These are phyloP conservation scores for Microbotryum silenes-acaulis DNA, from an alignment of 1,284 basidiomycete genomes.

Conservation along the genomic window DNA sequence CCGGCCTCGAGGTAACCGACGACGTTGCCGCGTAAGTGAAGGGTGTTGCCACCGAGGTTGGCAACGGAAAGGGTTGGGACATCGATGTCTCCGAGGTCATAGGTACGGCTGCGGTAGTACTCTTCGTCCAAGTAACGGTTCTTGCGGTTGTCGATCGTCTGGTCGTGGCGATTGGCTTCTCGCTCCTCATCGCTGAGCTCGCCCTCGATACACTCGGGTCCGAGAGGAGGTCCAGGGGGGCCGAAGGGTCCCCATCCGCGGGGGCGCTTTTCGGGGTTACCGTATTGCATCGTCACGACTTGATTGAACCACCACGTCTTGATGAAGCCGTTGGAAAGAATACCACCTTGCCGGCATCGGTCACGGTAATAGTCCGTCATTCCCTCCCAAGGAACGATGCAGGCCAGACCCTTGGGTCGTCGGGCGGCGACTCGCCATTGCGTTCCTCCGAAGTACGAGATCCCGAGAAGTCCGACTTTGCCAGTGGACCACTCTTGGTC, in stretches of 20 bases:
- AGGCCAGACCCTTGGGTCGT: slow-evolving; percentile 39
- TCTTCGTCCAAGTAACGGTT: slow-evolving; percentile 36
- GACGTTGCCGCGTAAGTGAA: slow-evolving; percentile 40
- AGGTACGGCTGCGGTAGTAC: slow-evolving; percentile 36
- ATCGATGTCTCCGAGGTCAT: slow-evolving; percentile 38
- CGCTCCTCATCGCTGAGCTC: slow-evolving; percentile 35
- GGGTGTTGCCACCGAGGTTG: slow-evolving; percentile 39
- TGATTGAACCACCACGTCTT: slow-evolving; percentile 38
- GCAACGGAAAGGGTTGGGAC: slow-evolving; percentile 39
- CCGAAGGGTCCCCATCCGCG: slow-evolving; percentile 22
- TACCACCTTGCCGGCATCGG: slow-evolving; percentile 38
- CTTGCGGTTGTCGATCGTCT: slow-evolving; percentile 35
- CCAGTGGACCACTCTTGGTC: slow-evolving; percentile 40
- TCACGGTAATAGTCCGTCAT: slow-evolving; percentile 41
- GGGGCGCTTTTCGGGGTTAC: slow-evolving; percentile 28
- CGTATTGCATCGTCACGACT: slow-evolving; percentile 39
- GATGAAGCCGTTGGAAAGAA: slow-evolving; percentile 38
- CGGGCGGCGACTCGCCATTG: slow-evolving; percentile 41
- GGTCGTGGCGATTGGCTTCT: slow-evolving; percentile 33
- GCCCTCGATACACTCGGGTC: slow-evolving; percentile 37
- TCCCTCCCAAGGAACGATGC: slow-evolving; percentile 41
- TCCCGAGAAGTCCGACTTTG: slow-evolving; percentile 39
- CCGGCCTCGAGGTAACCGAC: slow-evolving; percentile 38
- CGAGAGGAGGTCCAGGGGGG: slow-evolving; percentile 3
- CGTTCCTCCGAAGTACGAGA: slow-evolving; percentile 39